phyloP scores from a whole-genome alignment of 2,329 filamentous ascomycete genomes.

The Trichoderma citrinoviride region DNA sequence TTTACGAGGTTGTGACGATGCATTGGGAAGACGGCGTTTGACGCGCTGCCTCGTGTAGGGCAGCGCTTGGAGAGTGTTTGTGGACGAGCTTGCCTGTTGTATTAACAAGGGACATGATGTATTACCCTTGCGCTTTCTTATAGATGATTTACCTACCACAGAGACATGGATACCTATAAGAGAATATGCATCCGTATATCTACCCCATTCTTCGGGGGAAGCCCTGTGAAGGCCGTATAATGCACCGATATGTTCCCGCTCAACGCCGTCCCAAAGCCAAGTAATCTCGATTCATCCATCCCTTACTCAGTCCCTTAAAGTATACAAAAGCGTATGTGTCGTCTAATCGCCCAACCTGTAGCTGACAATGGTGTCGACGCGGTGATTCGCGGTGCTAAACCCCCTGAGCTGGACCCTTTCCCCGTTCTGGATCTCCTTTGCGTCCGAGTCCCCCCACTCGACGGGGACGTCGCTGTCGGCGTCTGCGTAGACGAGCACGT shows the following conservation, averaged over 20 bases:
- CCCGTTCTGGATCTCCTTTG: constrained; percentile 90
- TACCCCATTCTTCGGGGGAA: neutral
- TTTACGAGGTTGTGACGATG: neutral
- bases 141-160: constrained; percentile 11
- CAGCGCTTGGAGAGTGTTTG: neutral
- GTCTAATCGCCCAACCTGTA: constrained; percentile 62
- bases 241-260: constrained; percentile 7
- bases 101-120: neutral
- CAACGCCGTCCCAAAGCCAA: constrained; percentile 8
- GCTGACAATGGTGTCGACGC: constrained; percentile 92
- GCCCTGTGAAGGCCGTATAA: neutral
- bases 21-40: constrained; percentile 11
- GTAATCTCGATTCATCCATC: neutral
- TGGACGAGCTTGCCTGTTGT: neutral
- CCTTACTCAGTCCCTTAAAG: neutral
- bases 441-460: constrained; percentile 98
- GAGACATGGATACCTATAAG: constrained; percentile 1
- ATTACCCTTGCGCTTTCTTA: neutral
- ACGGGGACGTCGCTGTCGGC: constrained; percentile 94
- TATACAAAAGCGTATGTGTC: neutral
- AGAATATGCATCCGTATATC: constrained; percentile 2
- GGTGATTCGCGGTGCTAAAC: constrained; percentile 92
- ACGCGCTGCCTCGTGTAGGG: neutral
- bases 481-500: constrained; percentile 96
- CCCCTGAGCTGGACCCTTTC: constrained; percentile 94